Evolutionary conservation across 73 alveolate genomes (phyloP), one percentile per base, ranked within the genome.

Genomic region (Tetrahymena borealis): DNA sequence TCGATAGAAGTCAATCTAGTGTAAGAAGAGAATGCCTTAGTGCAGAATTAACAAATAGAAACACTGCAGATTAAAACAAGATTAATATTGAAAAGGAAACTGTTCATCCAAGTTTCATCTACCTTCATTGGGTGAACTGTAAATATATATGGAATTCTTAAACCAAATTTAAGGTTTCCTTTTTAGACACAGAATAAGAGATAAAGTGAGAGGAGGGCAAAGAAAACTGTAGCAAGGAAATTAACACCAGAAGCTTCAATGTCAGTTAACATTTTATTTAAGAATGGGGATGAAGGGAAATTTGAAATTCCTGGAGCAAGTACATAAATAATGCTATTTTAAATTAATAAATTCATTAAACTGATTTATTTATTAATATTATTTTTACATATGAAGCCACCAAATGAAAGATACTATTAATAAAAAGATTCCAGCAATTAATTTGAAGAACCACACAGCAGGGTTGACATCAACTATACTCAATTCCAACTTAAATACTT

Each of bases 161-260:
- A 79, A 6, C 99, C 99, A 78, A 98, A 93, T 91, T 96, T 98
- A 15, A 98, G 94, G 91, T 97, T 97, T 12, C 99, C 99, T 91
- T 98, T 97, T 33, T 97, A 40, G 4, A 98, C 94, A 32, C 97
- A 93, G 78, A 94, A 91, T 91, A 98, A 90, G 91, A 98, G 90
- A 90, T 98, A 97, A 78, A 95, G 40, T 11, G 97, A 94, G 13
- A 98, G 90, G 4, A 96, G 36, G 15, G 98, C 96, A 90, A 96
- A 97, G 78, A 96, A 78, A 42, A 92, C 95, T 12, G 96, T 91
- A 8, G 98, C 93, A 35, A 98, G 39, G 42, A 98, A 94, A 20
- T 96, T 96, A 4, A 96, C 97, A 38, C 95, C 92, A 16, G 97
- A 93, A 35, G 94, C 93, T 78, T 96, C 97, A 31, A 98, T 36